These are phyloP conservation scores for Arthroderma uncinatum DNA, from an alignment of 2,329 filamentous ascomycete species.

Conservation along the genomic window DNA sequence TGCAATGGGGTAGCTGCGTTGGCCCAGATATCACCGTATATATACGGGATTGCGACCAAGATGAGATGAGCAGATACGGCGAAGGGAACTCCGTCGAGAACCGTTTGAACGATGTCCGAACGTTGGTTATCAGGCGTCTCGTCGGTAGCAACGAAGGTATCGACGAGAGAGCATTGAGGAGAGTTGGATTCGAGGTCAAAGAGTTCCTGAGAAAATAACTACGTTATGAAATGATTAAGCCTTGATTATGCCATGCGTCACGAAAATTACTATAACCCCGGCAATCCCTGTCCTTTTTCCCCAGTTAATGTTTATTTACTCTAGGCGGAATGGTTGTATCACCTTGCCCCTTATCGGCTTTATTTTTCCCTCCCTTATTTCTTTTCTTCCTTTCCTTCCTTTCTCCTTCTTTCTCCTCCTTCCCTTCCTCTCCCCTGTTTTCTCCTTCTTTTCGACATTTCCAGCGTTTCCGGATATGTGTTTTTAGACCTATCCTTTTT, in stretches of 20 bases:
- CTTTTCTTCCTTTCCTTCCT: background rate
- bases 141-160: constrained; percentile 31
- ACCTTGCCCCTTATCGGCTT: background rate
- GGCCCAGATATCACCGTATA: constrained; percentile 55
- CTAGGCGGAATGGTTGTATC: background rate
- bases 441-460: background rate
- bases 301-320: background rate
- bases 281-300: background rate
- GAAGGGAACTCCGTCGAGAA: constrained; percentile 45
- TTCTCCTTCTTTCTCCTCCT: no score
- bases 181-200: constrained; percentile 75
- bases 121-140: constrained; percentile 43
- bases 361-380: background rate
- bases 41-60: constrained; percentile 32
- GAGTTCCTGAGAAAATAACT: constrained; percentile 44
- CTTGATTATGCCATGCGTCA: background rate
- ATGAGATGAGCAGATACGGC: constrained; percentile 33
- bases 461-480: background rate
- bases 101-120: constrained; percentile 37
- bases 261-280: no score
- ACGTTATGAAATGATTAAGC: background rate
- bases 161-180: constrained; percentile 58
- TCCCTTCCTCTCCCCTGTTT: background rate
- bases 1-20: constrained; percentile 76
- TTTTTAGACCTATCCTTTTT: background rate